Percentiles rank a stretch among this genome's conserved stretches.
phyloP scores from a whole-genome alignment of 2,329 filamentous ascomycete species.

The Helotiales sp. region DNA sequence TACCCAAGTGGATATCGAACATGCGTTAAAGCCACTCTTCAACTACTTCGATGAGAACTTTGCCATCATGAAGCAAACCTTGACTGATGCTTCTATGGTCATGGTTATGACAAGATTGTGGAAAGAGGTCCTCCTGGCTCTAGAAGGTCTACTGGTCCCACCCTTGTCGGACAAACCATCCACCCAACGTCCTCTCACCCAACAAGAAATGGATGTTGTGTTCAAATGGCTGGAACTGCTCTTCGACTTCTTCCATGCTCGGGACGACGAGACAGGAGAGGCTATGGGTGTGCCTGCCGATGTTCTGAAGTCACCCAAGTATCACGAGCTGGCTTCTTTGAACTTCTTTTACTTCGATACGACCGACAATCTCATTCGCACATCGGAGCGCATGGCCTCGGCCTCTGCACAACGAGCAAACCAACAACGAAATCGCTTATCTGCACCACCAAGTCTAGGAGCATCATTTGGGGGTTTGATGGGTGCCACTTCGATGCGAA shows the following conservation, averaged over 20 bases:
- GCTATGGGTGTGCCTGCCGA: constrained; percentile 87
- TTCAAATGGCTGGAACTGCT: constrained; percentile 92
- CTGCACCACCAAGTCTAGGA: constrained; percentile 60
- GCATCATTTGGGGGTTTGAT: constrained; percentile 57
- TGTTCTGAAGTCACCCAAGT: constrained; percentile 94
- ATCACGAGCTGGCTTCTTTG: constrained; percentile 92
- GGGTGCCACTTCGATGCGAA: constrained; percentile 67
- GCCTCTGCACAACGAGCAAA: constrained; percentile 77
- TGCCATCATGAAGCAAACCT: constrained; percentile 95
- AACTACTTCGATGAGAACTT: constrained; percentile 98
- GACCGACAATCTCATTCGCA: constrained; percentile 86
- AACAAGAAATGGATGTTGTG: constrained; percentile 90
- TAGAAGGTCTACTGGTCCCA: constrained; percentile 87
- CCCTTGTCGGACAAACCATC: constrained; percentile 94
- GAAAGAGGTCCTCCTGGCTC: constrained; percentile 94
- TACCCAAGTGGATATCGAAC: constrained; percentile 73
- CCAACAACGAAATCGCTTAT: constrained; percentile 71
- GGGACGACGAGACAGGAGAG: constrained; percentile 79
- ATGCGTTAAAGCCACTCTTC: constrained; percentile 81
- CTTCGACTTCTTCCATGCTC: constrained; percentile 92
- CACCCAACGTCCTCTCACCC: constrained; percentile 75
- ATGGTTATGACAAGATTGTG: constrained; percentile 97
- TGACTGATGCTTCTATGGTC: constrained; percentile 95
- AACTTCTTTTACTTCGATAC: constrained; percentile 99
- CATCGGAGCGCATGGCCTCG: constrained; percentile 93